Base-by-base conservation (phyloP, 208 protist genomes). In the Strigomonas culicis region DNA sequence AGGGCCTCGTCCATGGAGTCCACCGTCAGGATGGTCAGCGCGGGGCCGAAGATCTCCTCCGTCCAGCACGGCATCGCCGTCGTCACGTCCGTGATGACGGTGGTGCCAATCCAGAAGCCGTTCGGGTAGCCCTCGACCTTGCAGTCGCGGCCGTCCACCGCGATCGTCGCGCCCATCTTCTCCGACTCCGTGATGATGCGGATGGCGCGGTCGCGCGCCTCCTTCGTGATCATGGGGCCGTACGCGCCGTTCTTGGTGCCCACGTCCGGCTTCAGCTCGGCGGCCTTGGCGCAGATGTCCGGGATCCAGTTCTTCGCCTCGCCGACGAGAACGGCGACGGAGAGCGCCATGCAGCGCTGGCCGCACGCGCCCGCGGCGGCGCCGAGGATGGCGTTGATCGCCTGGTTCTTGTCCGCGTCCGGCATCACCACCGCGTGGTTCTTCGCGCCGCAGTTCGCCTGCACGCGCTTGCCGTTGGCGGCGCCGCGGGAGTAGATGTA, bases 371-470 rank as follows among this genome's bases (percentile, higher is more conserved):
- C 52, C 7, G 24, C 21, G 7, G 52, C 52, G 4, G 52, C 52
- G 30, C 52, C 52, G 17, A 58, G 15, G 21, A 58, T n/a, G 13
- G 52, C 52, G 52, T 58, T 58, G 52, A 58, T 58, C 6, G 52
- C 52, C 4, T 58, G 52, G 4, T 58, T 28, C 52, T 58, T 58
- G 52, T 58, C 52, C 17, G 52, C 52, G 30, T 58, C 52, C 3
- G 52, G 52, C 52, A 58, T 58, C 15, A 58, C 25, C 3, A 58
- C 25, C 6, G 24, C 21, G 52, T 58, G 52, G 52, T 58, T 58
- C 30, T 58, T 58, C 22, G 52, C 52, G 30, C 52, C 52, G 52
- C 52, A 58, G 52, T 58, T 58, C 27, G 52, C 52, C 52, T 58
- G 52, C 27, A 58, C 52, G 30, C 52, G 52, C 52, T 58, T 58